Percentiles rank a stretch among this genome's conserved stretches.
These are phyloP conservation scores for Hypoxylon subgilvum DNA, from an alignment of 495 filamentous ascomycete genomes.

Conservation along the genomic window DNA sequence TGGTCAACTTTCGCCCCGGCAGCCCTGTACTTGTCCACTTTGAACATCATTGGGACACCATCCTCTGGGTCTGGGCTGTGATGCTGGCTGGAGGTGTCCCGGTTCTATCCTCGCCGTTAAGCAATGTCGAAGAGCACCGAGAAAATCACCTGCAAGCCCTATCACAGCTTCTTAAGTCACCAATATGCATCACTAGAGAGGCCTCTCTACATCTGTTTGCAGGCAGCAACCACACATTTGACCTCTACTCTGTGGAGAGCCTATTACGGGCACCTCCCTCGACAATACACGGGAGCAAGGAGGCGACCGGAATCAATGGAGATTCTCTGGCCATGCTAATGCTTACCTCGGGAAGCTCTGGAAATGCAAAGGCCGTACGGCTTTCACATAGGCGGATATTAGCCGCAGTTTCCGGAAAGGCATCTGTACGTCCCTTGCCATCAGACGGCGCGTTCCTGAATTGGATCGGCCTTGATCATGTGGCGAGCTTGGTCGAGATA, in stretches of 20 bases:
- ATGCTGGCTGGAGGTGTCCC: background rate
- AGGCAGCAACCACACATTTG: constrained; percentile 13
- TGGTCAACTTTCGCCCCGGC: too few species aligned
- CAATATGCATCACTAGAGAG: background rate
- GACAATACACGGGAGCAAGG: background rate
- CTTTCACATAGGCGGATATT: constrained; percentile 51
- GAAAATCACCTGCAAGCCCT: background rate
- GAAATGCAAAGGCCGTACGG: constrained; percentile 53
- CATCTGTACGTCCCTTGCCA: background rate
- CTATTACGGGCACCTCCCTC: background rate
- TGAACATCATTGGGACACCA: background rate
- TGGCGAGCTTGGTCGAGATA: constrained; percentile 57
- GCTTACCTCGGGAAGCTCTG: constrained; percentile 60
- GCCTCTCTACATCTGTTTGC: too few species aligned
- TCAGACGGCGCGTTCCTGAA: constrained; percentile 48
- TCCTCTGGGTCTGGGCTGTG: background rate
- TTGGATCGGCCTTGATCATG: constrained; percentile 63
- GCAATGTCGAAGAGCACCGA: background rate
- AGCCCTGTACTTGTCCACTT: background rate
- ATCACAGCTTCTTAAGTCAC: background rate
- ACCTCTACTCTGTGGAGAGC: constrained; percentile 6
- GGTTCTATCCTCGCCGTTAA: background rate
- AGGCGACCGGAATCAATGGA: too few species aligned
- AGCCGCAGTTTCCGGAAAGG: constrained; percentile 48
- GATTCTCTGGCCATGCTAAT: constrained; percentile 44